Evolutionary conservation across 1,284 basidiomycete species (phyloP).

Genomic region (Trichosporon sp.): DNA sequence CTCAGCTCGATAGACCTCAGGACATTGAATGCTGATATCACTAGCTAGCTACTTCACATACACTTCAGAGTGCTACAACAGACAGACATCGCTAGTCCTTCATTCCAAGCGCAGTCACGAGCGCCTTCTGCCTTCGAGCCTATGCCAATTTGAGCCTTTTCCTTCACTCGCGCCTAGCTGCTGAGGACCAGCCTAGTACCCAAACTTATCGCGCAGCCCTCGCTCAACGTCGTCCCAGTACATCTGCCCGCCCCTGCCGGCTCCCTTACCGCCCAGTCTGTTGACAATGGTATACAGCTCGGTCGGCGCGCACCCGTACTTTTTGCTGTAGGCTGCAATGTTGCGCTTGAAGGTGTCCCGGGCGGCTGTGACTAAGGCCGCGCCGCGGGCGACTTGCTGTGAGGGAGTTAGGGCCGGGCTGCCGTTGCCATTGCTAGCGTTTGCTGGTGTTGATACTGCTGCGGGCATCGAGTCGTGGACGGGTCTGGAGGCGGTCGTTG

Average conservation of each 20-base stretch:
- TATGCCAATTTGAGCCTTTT: too few relatives aligned
- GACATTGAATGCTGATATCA: too few relatives aligned
- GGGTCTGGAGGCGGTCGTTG: too few relatives aligned
- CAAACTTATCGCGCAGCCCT: not conserved
- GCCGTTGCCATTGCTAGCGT: not conserved
- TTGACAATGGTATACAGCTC: not conserved
- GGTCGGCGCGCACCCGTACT: not conserved
- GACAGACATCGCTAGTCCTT: too few relatives aligned
- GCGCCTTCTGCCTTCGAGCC: too few relatives aligned
- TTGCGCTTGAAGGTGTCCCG: not conserved
- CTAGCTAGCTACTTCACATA: too few relatives aligned
- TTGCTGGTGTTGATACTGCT: not conserved
- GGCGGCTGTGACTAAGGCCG: not conserved
- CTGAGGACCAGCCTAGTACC: too few relatives aligned
- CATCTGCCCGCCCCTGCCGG: not conserved
- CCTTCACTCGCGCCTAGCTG: too few relatives aligned
- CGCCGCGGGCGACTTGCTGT: not conserved
- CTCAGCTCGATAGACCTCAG: too few relatives aligned
- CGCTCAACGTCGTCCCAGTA: constrained; percentile 1
- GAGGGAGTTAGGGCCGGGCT: not conserved
- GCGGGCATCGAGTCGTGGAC: too few relatives aligned
- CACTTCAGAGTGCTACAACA: too few relatives aligned
- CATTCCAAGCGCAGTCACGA: too few relatives aligned
- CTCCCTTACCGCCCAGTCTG: not conserved
- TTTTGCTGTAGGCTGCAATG: not conserved